phyloP scores from a whole-genome alignment of 148 eudicot genomes.

The Fagopyrum homotropicum region DNA sequence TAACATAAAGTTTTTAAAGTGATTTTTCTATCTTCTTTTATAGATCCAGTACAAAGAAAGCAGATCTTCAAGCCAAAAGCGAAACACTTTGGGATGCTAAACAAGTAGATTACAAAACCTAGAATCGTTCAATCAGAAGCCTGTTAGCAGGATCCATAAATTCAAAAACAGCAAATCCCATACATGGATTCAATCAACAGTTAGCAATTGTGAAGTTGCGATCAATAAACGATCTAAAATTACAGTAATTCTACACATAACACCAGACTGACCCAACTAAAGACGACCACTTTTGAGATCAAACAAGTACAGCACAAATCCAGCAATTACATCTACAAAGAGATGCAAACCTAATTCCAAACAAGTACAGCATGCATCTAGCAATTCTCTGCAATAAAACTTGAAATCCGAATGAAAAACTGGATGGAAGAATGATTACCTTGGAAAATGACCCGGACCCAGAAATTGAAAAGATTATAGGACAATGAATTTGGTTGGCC shows the following conservation, averaged over 20 bases:
- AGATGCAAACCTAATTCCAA: background rate
- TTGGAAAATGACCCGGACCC: conserved; percentile 19
- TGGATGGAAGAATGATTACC: conserved; percentile 5
- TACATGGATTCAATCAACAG: background rate
- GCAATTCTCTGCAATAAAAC: background rate
- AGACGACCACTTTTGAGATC: background rate
- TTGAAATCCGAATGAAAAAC: background rate
- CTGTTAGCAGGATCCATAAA: background rate
- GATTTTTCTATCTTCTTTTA: background rate
- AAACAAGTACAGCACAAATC: background rate
- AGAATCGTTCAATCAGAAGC: background rate
- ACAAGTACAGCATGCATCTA: conserved; percentile 1
- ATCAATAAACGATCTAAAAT: background rate
- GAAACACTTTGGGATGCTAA: background rate
- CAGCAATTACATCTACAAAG: conserved; percentile 3
- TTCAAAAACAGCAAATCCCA: background rate
- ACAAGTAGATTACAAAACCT: background rate
- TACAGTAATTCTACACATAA: background rate
- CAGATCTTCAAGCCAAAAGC: background rate
- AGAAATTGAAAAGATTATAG: conserved; percentile 17
- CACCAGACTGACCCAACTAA: background rate
- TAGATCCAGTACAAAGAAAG: background rate
- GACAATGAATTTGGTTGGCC: conserved; percentile 1
- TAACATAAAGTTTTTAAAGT: background rate
- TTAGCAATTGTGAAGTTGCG: background rate